Conservation (phyloP, 2,329 filamentous ascomycete species). For the Nannizzia gypsea region DNA sequence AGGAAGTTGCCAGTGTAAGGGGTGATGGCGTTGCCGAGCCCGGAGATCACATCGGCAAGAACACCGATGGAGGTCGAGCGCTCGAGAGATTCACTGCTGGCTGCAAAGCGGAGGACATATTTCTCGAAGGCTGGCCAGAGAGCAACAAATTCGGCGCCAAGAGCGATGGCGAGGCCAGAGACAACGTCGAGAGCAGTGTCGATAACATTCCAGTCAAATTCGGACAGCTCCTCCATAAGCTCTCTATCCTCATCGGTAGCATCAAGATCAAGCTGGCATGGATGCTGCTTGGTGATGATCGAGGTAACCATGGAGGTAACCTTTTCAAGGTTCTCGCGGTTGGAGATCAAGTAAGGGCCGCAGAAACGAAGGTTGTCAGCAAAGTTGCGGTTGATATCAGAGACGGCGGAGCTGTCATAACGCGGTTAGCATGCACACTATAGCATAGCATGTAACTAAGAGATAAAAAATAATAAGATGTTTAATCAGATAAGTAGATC, state of each 20-base stretch:
- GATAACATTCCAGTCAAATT: conserved; percentile 95
- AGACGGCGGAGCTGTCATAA: conserved; percentile 65
- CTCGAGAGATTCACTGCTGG: conserved; percentile 74
- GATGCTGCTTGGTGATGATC: conserved; percentile 80
- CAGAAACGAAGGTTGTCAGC: conserved; percentile 82
- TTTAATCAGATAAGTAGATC: conserved; percentile 37
- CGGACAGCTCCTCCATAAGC: conserved; percentile 67
- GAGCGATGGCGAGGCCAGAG: conserved; percentile 67
- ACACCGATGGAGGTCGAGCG: conserved; percentile 83
- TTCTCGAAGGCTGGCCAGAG: conserved; percentile 96
- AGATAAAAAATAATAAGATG: conserved; percentile 12
- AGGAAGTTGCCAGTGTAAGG: conserved; percentile 67
- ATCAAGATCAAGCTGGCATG: conserved; percentile 82
- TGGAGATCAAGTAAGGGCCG: conserved; percentile 70
- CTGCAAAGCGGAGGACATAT: conserved; percentile 75
- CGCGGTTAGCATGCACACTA: conserved; percentile 31
- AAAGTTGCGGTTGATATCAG: conserved; percentile 89
- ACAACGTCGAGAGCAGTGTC: conserved; percentile 90
- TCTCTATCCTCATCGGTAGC: conserved; percentile 66
- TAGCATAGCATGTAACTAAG: background rate
- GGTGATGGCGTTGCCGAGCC: conserved; percentile 71
- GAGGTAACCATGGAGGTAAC: conserved; percentile 62
- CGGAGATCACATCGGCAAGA: conserved; percentile 78
- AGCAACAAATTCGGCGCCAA: conserved; percentile 70
- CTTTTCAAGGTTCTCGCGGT: conserved; percentile 61